Evolutionary conservation across 768 basidiomycete genomes (phyloP).

Genomic region (Suillus variegatus): DNA sequence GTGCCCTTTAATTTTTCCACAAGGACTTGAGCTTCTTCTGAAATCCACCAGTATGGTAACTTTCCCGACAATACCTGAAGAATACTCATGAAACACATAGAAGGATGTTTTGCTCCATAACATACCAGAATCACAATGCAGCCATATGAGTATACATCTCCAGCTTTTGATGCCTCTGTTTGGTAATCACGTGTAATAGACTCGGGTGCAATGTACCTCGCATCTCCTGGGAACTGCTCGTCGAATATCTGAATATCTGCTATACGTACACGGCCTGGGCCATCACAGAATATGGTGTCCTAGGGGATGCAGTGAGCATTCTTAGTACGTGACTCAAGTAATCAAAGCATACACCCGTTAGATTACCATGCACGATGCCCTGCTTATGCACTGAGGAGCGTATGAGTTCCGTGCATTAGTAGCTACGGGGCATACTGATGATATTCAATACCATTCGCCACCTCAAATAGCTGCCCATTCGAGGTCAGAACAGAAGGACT

Average conservation of each 20-base stretch:
- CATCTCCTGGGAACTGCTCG: neutral
- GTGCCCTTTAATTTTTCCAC: neutral
- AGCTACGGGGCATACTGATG: neutral
- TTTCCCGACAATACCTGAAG: neutral
- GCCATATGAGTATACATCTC: neutral
- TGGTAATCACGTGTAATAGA: neutral
- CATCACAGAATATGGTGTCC: neutral
- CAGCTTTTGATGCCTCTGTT: neutral
- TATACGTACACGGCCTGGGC: neutral
- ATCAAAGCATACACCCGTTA: neutral
- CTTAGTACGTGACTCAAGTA: neutral
- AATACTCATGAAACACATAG: neutral
- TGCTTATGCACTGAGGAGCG: neutral
- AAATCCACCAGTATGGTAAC: neutral
- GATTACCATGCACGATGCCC: neutral
- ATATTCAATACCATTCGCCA: neutral
- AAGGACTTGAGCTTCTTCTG: neutral
- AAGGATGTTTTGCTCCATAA: neutral
- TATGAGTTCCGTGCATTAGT: neutral
- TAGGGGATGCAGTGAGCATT: neutral
- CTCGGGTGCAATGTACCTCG: neutral
- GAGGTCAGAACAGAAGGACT: neutral
- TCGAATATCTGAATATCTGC: neutral
- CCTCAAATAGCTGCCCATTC: neutral
- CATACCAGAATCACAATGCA: neutral